Evolutionary conservation across 371 early-diverging fungal species (phyloP), one percentile per base, ranked within the genome.

Genomic region (Saksenaea vasiformis): DNA sequence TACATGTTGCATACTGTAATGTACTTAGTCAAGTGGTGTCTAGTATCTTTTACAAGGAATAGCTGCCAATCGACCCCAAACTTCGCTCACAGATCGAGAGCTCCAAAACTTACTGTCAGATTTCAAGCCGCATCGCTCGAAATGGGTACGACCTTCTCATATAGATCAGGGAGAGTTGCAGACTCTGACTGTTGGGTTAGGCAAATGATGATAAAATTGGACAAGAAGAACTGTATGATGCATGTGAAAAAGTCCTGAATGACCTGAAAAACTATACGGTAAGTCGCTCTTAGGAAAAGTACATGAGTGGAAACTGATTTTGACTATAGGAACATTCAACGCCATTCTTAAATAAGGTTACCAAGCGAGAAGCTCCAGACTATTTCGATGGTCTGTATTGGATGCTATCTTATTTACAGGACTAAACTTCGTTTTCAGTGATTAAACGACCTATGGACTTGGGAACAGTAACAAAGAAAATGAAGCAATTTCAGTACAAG

Each of bases 381-480:
- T 99, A 99, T 69, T 93, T 91, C 79, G 94, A 94, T 53, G 85
- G 85, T 83, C 74, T 9, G 56, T 38, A 34, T 51, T 10, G 19
- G n/a, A 11, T 19, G 22, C 5, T 10, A 5, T 22, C 7, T 5
- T 10, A 8, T 26, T 22, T 5, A 35, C 26, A 57, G 38, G 11
- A 17, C 14, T 34, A 17, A 24, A 47, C 51, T 43, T 11, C 37
- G 34, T 53, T 11, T 15, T 0, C 58, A 89, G 90, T 95, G 56
- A 94, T 97, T 57, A 90, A 90, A 70, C 76, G 88, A n/a, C 97
- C 97, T 0, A 97, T 97, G 96, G 96, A 95, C 81, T 73, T 97
- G 8, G 89, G 90, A n/a, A 93, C 92, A 24, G 91, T 97, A 61
- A 82, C 90, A 28, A 90, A 90, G 71, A 95, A 95, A 63, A 73